phyloP scores from a whole-genome alignment of 2,329 filamentous ascomycete species.

The Clonostachys chloroleuca region DNA sequence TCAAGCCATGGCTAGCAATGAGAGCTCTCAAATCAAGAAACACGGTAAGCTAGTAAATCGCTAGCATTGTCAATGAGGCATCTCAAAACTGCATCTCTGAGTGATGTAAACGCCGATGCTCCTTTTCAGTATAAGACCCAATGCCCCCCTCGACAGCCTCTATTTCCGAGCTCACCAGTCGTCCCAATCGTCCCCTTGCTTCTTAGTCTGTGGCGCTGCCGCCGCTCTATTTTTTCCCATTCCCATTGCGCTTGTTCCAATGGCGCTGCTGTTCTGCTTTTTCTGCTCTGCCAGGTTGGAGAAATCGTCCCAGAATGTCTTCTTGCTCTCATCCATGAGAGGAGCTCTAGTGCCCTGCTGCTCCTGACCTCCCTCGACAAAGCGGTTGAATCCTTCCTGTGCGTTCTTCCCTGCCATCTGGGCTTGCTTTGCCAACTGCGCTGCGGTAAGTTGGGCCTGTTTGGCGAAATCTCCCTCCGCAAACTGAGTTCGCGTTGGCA shows the following conservation, averaged over 20 bases:
- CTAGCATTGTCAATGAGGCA: not conserved
- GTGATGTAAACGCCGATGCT: not conserved
- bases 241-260: constrained; percentile 57
- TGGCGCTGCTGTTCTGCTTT: constrained; percentile 38
- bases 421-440: constrained; percentile 62
- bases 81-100: no score
- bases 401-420: constrained; percentile 69
- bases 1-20: no score
- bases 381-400: constrained; percentile 75
- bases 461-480: constrained; percentile 75
- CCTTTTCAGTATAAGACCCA: not conserved
- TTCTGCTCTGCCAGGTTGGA: constrained; percentile 61
- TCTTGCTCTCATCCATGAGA: constrained; percentile 59
- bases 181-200: constrained; percentile 58
- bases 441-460: constrained; percentile 57
- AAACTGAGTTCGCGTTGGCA: constrained; percentile 47
- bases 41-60: constrained; percentile 3
- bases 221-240: constrained; percentile 37
- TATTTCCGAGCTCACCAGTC: constrained; percentile 42
- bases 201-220: constrained; percentile 21
- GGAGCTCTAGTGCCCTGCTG: constrained; percentile 12
- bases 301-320: constrained; percentile 92
- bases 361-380: constrained; percentile 71
- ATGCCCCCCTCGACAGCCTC: no score
- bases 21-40: constrained; percentile 1